Base-by-base conservation (phyloP, 2,329 filamentous ascomycete genomes). In the Apiospora rasikravindrae region DNA sequence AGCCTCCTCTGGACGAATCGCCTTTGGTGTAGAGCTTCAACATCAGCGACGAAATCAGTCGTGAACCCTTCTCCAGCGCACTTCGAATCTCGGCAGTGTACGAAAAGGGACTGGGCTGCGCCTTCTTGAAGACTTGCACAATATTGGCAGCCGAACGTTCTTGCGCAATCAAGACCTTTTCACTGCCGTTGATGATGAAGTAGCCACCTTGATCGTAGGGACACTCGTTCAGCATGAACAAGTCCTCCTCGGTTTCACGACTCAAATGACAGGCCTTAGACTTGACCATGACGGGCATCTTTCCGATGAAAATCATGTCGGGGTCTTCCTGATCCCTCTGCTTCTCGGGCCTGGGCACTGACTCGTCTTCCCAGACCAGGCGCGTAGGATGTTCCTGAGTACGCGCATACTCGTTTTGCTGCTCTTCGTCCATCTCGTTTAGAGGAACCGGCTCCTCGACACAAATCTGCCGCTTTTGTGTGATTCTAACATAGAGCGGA, bases 111-210 rank as follows among this genome's bases (percentile, higher is more conserved):
- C 94, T 96, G n/a, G 95, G 94, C 77, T 92, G 90, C 0, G 96
- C 94, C 86, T 99, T 99, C 85, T 97, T 96, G 90, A 99, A 99
- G 40, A 99, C 96, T 84, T 99, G 96, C 6, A 99, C 96, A 73
- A 98, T 99, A 80, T 99, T 99, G 80, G 96, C 96, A 53, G 96
- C 96, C 81, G 95, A 98, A 74, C 96, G 93, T 83, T 99, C 96
- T 82, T 99, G 96, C 1, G 96, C 96, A 78, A 99, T 99, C 77
- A 99, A 86, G 29, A 99, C 96, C 87, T 99, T 99, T 81, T 99
- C 96, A 83, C 94, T 97, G 61, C 96, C 96, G 84, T 99, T 99
- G 88, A 99, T 99, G 78, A 99, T 94, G 80, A 99, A 99, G 84
- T 99, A 99, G 76, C 96, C 96, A 77, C 96, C 96, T 80, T 98